phyloP scores from a whole-genome alignment of 495 filamentous ascomycete genomes.

The Trichoderma orchidacearum region DNA sequence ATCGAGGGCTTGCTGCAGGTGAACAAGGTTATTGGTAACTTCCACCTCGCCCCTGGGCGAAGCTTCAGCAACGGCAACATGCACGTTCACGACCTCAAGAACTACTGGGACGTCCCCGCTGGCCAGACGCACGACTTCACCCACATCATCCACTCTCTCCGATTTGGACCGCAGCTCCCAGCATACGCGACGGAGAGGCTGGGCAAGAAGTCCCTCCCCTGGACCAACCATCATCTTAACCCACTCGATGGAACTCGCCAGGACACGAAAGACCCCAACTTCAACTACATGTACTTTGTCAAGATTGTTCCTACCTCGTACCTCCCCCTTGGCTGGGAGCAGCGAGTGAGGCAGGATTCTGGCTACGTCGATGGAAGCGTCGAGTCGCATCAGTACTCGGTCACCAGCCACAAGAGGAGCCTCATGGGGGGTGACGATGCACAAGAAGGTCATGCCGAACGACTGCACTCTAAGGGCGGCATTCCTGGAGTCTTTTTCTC shows the following conservation, averaged over 20 bases:
- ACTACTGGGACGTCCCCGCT: conserved; percentile 62
- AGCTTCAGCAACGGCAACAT: conserved; percentile 88
- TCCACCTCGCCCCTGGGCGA: conserved; percentile 93
- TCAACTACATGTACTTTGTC: conserved; percentile 98
- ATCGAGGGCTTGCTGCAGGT: conserved; percentile 87
- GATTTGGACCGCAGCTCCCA: conserved; percentile 87
- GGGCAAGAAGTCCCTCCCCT: conserved; percentile 40
- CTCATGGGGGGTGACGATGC: conserved; percentile 68
- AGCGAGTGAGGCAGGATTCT: conserved; percentile 13
- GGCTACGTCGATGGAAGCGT: conserved; percentile 54
- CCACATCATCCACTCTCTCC: conserved; percentile 78
- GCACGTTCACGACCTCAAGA: conserved; percentile 94
- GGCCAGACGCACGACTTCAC: conserved; percentile 68
- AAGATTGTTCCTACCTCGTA: conserved; percentile 96
- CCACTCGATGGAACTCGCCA: conserved; percentile 79
- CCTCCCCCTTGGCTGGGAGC: conserved; percentile 71
- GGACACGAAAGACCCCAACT: conserved; percentile 63
- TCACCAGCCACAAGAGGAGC: conserved; percentile 87
- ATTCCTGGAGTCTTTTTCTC: conserved; percentile 98
- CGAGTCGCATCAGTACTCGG: conserved; percentile 96
- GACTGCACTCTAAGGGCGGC: conserved; percentile 74
- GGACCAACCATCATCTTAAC: conserved; percentile 85
- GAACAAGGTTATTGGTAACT: conserved; percentile 97
- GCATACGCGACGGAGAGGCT: conserved; percentile 53
- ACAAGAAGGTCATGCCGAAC: conserved; percentile 76